These are phyloP conservation scores for Fusarium agapanthi DNA, from an alignment of 2,329 filamentous ascomycete species.

Conservation along the genomic window DNA sequence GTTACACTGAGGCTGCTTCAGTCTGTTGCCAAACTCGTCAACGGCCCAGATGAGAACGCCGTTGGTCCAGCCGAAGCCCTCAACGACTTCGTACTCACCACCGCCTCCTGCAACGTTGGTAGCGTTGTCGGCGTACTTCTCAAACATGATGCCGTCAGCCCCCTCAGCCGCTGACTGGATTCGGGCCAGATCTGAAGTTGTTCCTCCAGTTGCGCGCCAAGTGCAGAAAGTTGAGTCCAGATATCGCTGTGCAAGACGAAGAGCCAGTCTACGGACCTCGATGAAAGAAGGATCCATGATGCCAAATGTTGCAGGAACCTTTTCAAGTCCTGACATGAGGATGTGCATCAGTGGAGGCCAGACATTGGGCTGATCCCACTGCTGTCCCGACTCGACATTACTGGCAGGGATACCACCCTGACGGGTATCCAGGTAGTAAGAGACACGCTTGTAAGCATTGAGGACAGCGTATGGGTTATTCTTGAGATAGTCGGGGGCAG, in stretches of 20 bases:
- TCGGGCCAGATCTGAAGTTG: slow-evolving; percentile 61
- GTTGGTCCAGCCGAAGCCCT: slow-evolving; percentile 77
- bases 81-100: slow-evolving; percentile 74
- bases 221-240: slow-evolving; percentile 75
- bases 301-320: slow-evolving; percentile 65
- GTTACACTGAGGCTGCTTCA: slow-evolving; percentile 65
- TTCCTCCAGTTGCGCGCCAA: slow-evolving; percentile 73
- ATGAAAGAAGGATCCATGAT: slow-evolving; percentile 62
- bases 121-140: slow-evolving; percentile 71
- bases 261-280: slow-evolving; percentile 63
- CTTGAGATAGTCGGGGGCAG: slow-evolving; percentile 65
- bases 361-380: slow-evolving; percentile 76
- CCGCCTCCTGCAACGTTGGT: slow-evolving; percentile 70
- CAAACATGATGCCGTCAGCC: slow-evolving; percentile 70
- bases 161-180: slow-evolving; percentile 55
- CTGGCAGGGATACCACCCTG: slow-evolving; percentile 69
- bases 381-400: slow-evolving; percentile 68
- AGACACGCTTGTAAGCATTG: slow-evolving; percentile 62
- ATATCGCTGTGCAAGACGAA: slow-evolving; percentile 70
- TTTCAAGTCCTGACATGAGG: slow-evolving; percentile 68
- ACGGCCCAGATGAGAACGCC: slow-evolving; percentile 73
- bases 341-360: slow-evolving; percentile 75
- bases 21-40: slow-evolving; percentile 66
- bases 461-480: slow-evolving; percentile 67
- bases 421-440: slow-evolving; percentile 59